Conservation (phyloP, 2,329 filamentous ascomycete genomes). For the Endocalyx cinctus region DNA sequence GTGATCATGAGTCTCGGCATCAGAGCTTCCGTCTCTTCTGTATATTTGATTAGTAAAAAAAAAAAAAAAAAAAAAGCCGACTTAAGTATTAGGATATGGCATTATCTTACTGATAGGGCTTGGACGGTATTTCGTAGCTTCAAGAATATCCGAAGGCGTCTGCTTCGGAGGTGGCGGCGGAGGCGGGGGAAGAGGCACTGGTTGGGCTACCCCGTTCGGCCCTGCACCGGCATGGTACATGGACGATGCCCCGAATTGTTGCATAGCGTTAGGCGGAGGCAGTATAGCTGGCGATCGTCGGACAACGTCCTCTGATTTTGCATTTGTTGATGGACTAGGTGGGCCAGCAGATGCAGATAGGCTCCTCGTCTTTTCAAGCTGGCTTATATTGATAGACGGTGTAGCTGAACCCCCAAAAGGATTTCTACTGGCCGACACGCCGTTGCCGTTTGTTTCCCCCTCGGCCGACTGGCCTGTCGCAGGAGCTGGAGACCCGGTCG, state of each 20-base stretch:
- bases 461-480: slow-evolving; percentile 31
- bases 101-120: slow-evolving; percentile 24
- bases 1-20: slow-evolving; percentile 23
- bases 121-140: slow-evolving; percentile 27
- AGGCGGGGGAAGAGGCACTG: slow-evolving; percentile 9
- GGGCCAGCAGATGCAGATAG: slow-evolving; percentile 37
- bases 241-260: slow-evolving; percentile 21
- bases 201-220: slow-evolving; percentile 15
- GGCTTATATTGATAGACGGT: slow-evolving; percentile 21
- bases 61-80: not conserved
- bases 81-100: not conserved
- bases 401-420: slow-evolving; percentile 23
- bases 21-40: slow-evolving; percentile 25
- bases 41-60: slow-evolving; percentile 9
- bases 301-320: slow-evolving; percentile 32
- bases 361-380: slow-evolving; percentile 37
- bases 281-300: slow-evolving; percentile 28
- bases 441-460: slow-evolving; percentile 27
- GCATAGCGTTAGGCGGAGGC: slow-evolving; percentile 22
- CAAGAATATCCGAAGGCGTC: slow-evolving; percentile 27
- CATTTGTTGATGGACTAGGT: slow-evolving; percentile 38
- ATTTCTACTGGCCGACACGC: slow-evolving; percentile 20
- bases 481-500: slow-evolving; percentile 48
- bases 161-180: slow-evolving; percentile 19
- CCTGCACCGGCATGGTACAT: slow-evolving; percentile 12